Evolutionary conservation across 805 yeast species (phyloP).

Genomic region (Spathaspora gorwiae): DNA sequence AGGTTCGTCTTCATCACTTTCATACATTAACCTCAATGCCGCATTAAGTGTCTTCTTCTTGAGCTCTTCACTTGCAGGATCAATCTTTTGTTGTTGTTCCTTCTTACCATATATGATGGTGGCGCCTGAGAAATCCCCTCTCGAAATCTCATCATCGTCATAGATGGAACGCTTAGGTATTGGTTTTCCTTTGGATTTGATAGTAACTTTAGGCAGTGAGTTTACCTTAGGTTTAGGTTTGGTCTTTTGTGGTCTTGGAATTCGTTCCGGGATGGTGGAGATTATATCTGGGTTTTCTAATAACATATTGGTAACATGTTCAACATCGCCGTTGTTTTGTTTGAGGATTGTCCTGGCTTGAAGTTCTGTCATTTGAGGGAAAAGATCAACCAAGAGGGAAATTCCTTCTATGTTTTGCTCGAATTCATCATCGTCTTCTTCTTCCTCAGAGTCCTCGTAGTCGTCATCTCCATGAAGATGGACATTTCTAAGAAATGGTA

Average conservation of each 20-base stretch:
- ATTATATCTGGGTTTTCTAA: conserved; percentile 57
- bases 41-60: conserved; percentile 54
- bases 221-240: conserved; percentile 3
- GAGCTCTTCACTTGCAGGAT: conserved; percentile 31
- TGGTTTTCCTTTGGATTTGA: not conserved
- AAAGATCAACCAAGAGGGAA: conserved; percentile 44
- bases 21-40: conserved; percentile 61
- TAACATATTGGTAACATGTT: conserved; percentile 50
- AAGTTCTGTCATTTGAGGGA: conserved; percentile 54
- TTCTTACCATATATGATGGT: conserved; percentile 33
- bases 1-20: conserved; percentile 78
- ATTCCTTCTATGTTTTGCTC: conserved; percentile 34
- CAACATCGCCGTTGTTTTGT: conserved; percentile 49
- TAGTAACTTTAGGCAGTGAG: not conserved
- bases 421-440: conserved; percentile 8
- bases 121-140: conserved; percentile 20
- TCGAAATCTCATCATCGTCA: conserved; percentile 26
- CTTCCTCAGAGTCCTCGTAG: conserved; percentile 8
- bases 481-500: conserved; percentile 41
- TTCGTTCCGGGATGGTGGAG: conserved; percentile 18
- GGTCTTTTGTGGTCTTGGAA: not conserved
- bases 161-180: conserved; percentile 15
- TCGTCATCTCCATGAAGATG: conserved; percentile 1
- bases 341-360: conserved; percentile 48
- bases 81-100: conserved; percentile 9